Percentiles rank a stretch among this genome's conserved stretches.
Evolutionary conservation across 495 filamentous ascomycete species (phyloP).

Genomic region (Lentithecium fluviatile): DNA sequence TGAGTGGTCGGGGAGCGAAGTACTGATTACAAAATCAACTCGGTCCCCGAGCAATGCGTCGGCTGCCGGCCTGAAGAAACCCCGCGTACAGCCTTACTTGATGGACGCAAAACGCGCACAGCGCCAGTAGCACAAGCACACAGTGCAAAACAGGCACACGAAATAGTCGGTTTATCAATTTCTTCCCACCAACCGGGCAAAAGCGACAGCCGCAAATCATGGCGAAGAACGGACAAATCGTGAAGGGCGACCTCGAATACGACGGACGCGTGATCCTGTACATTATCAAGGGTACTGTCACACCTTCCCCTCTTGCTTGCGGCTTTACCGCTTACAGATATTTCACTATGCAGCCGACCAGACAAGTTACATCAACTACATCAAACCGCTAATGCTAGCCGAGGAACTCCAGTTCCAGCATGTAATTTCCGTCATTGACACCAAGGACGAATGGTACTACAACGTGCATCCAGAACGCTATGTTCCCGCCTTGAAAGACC

Average conservation of each 20-base stretch:
- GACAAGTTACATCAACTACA: conserved; percentile 39
- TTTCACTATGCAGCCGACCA: conserved; percentile 27
- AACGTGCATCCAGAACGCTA: conserved; percentile 33
- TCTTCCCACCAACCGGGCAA: no score
- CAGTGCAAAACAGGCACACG: no score
- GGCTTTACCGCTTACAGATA: background rate
- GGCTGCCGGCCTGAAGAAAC: no score
- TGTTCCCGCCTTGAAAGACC: conserved; percentile 31
- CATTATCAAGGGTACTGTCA: conserved; percentile 32
- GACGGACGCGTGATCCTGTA: conserved; percentile 37
- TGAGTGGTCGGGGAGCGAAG: no score
- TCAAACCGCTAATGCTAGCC: conserved; percentile 37
- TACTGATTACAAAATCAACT: no score
- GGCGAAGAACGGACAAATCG: conserved; percentile 22
- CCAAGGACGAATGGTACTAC: conserved; percentile 33
- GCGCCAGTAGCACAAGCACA: no score
- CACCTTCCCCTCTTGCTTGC: background rate
- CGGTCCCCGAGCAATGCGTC: no score
- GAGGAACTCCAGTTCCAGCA: conserved; percentile 34
- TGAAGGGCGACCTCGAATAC: conserved; percentile 23
- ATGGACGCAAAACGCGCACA: no score
- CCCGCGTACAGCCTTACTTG: no score
- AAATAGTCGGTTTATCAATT: no score
- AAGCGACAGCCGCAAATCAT: background rate
- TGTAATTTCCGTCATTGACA: conserved; percentile 36